These are phyloP conservation scores for Vitis hybrid DNA, from an alignment of 177 flowering plant genomes.

Conservation along the genomic window DNA sequence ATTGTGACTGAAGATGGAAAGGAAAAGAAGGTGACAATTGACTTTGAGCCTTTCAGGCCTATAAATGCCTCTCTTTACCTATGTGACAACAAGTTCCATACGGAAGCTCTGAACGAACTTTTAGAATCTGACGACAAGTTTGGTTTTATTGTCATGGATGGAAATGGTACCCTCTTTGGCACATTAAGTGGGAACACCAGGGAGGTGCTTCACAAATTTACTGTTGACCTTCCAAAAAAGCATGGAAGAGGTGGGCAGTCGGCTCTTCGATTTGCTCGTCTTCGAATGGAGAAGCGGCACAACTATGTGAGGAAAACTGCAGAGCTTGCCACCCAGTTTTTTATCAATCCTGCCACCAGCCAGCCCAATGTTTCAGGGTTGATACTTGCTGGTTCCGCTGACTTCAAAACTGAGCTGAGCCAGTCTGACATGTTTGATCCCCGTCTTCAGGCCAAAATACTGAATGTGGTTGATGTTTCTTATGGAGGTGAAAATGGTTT, in stretches of 20 bases:
- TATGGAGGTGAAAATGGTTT: slow-evolving; percentile 21
- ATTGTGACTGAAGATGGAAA: too few relatives aligned
- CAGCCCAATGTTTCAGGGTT: slow-evolving; percentile 19
- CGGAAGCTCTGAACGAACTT: slow-evolving; percentile 22
- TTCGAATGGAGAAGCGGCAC: slow-evolving; percentile 17
- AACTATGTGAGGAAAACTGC: slow-evolving; percentile 21
- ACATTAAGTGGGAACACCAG: slow-evolving; percentile 21
- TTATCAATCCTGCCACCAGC: slow-evolving; percentile 16
- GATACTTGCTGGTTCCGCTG: slow-evolving; percentile 22
- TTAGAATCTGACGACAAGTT: slow-evolving; percentile 23
- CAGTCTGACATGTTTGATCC: slow-evolving; percentile 22
- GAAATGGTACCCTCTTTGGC: slow-evolving; percentile 22
- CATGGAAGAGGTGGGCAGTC: slow-evolving; percentile 25
- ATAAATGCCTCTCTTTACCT: slow-evolving; percentile 22
- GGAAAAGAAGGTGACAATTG: too few relatives aligned
- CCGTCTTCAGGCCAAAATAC: slow-evolving; percentile 17
- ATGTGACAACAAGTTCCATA: slow-evolving; percentile 27
- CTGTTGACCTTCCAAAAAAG: slow-evolving; percentile 19
- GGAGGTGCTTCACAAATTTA: slow-evolving; percentile 19
- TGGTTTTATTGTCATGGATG: slow-evolving; percentile 25
- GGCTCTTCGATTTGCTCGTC: slow-evolving; percentile 16
- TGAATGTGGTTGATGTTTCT: slow-evolving; percentile 18
- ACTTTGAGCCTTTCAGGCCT: slow-evolving; percentile 25
- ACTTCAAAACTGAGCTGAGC: slow-evolving; percentile 20
- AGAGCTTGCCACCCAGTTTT: slow-evolving; percentile 19